Base-by-base conservation (phyloP, 2,329 filamentous ascomycete genomes). In the Alternaria tenuissima region DNA sequence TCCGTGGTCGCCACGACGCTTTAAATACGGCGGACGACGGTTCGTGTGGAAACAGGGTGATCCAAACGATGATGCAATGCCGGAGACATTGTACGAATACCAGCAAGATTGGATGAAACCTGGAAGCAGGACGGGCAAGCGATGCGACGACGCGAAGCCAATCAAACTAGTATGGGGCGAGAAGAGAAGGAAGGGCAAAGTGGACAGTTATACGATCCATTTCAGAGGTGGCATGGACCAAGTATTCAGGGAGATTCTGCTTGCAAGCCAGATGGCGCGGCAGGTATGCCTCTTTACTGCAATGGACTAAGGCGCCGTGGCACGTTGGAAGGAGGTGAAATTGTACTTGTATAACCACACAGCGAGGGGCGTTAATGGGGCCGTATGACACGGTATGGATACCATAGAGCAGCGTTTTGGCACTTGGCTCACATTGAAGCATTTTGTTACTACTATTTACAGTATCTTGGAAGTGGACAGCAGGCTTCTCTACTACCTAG, bases 11-110 rank as follows among this genome's bases (percentile, higher is more conserved):
- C 76, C 76, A 18, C 72, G 76, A n/a, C 71, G 76, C 26, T 77
- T 78, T 55, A 77, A 65, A 7, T 78, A 77, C 47, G 76, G 75
- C 41, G 76, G 76, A 9, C 74, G 76, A 7, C 69, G 73, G 20
- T 78, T 78, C 56, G 76, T 79, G 20, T 86, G 82, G 80, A 82
- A 72, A 36, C 75, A 75, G 8, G 81, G 78, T 20, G 68, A 78
- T 22, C 79, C 81, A 3, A 73, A 85, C 69, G 83, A 85, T 62
- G 82, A 85, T 38, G 73, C 75, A 6, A 78, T 78, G 76, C 75
- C 75, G 6, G 76, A 78, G 65, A 76, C 75, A 5, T 65, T 78
- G 22, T 78, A 77, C 62, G 76, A 78, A 53, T 78, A 73, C 52
- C 67, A 68, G 28, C 68, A 66, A 30, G 75, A 77, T 46, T 76